Base-by-base conservation (phyloP, 345 rosid species). In the Hibiscus trionum region DNA sequence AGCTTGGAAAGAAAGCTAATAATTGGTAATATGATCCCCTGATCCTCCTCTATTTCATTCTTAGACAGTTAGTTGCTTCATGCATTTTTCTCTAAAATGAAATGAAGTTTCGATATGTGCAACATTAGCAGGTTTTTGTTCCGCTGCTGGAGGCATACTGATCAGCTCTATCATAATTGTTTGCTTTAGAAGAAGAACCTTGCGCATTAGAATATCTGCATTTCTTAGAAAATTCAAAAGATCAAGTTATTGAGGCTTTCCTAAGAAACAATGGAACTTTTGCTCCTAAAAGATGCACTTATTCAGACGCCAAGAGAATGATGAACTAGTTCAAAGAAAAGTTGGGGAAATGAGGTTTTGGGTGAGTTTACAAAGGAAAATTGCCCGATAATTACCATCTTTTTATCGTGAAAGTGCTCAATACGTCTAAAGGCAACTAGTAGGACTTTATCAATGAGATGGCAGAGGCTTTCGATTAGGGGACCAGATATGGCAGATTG, bases 21-120 rank as follows among this genome's bases (percentile, higher is more conserved):
- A 15, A 78, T 84, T 66, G 83, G 87, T 84, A 82, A 68, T 37
- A 39, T 6, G 4, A 33, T n/a, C 66, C 9, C 11, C 52, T 64
- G 50, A 39, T 37, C 26, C 67, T 63, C 2, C 53, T 44, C 35
- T 66, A 5, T 11, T 49, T 29, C 8, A 37, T 62, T 75, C 11
- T 4, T 24, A 37, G 44, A 37, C 44, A 37, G 44, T 37, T 37
- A 7, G 10, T 37, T 46, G 50, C 37, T 33, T 33, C 37, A 33
- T 33, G 5, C 37, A 33, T 3, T 33, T 33, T 33, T 33, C 37
- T 4, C 37, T 4, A 4, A 33, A 33, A 33, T 33, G 37, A 33
- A 27, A 4, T 33, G 37, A 33, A 33, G 37, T 33, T 33, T 33
- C 5, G 37, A 4, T 33, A 4, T 33, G 37, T 33, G n/a, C n/a